Conservation (phyloP, 306 rosid species). For the Cajanus cajan region DNA sequence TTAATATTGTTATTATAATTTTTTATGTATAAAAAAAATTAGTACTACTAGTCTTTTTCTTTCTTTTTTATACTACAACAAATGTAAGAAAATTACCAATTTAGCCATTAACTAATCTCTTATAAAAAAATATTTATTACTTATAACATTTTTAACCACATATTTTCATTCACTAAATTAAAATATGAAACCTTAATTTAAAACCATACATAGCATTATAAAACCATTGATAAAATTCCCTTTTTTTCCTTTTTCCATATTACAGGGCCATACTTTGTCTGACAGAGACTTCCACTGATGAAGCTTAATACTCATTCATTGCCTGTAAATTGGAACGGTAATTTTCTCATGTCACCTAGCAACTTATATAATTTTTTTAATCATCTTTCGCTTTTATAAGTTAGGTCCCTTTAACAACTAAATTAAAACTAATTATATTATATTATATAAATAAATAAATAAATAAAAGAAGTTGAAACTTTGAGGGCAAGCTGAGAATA, state of each 20-base stretch:
- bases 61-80: too few relatives aligned
- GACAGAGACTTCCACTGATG: slow-evolving; percentile 29
- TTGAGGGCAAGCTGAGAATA: slow-evolving; percentile 38
- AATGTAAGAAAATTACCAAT: too few relatives aligned
- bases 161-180: too few relatives aligned
- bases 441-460: background rate
- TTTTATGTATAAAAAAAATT: too few relatives aligned
- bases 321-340: slow-evolving; percentile 23
- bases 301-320: background rate
- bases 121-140: too few relatives aligned
- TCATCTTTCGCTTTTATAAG: slow-evolving; percentile 35
- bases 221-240: background rate
- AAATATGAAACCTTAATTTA: too few relatives aligned
- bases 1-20: too few relatives aligned
- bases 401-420: slow-evolving; percentile 25
- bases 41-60: too few relatives aligned
- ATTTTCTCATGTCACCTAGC: slow-evolving; percentile 2
- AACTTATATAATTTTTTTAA: background rate
- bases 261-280: background rate
- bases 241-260: background rate
- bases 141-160: too few relatives aligned
- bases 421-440: background rate
- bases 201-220: too few relatives aligned
- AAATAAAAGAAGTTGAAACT: slow-evolving; percentile 17
- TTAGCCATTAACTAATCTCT: too few relatives aligned